phyloP scores from a whole-genome alignment of 495 filamentous ascomycete genomes.

The Podospora pseudocomata region DNA sequence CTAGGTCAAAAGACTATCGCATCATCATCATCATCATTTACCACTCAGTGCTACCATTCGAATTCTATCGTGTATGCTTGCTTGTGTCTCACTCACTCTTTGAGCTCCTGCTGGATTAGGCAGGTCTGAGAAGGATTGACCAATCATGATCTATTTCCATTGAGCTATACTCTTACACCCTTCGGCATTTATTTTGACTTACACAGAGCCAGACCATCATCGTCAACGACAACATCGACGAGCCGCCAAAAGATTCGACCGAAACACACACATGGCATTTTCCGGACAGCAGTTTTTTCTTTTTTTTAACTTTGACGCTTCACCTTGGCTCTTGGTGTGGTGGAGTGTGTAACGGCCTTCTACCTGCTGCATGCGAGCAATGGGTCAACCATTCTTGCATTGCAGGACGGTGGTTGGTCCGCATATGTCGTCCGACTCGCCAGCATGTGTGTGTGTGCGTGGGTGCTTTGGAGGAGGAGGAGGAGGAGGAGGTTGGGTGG shows the following conservation, averaged over 20 bases:
- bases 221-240: not conserved
- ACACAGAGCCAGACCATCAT: not conserved
- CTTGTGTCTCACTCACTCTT: too few species aligned
- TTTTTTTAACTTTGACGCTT: not conserved
- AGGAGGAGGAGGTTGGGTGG: not conserved
- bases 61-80: too few species aligned
- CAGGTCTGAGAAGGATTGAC: not conserved
- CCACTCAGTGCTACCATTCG: not conserved
- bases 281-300: not conserved
- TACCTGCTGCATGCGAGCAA: not conserved
- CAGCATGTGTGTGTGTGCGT: not conserved
- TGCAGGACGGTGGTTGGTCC: not conserved
- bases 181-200: not conserved
- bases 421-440: conserved; percentile 12
- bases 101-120: not conserved
- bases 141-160: not conserved
- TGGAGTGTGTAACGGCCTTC: not conserved
- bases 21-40: not conserved
- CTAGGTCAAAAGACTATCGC: not conserved
- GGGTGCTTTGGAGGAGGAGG: not conserved
- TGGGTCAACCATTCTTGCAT: not conserved
- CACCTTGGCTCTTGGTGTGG: not conserved
- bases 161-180: too few species aligned
- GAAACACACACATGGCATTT: not conserved
- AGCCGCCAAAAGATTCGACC: too few species aligned